phyloP scores from a whole-genome alignment of 306 rosid genomes.

The Rosa persica region DNA sequence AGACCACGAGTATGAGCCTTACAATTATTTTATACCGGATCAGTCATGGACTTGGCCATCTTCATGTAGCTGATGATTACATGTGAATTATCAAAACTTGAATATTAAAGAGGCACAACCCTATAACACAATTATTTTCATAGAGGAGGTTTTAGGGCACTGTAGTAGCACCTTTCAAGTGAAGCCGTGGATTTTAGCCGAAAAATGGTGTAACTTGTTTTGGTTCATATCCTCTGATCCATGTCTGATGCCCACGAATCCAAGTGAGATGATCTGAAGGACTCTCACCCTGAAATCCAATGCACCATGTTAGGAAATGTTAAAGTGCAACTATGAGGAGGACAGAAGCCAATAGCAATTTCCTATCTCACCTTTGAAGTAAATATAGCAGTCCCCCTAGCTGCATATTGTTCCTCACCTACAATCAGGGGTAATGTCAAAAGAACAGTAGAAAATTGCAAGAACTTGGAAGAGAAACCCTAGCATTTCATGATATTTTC shows the following conservation, averaged over 20 bases:
- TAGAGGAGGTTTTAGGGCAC: constrained; percentile 19
- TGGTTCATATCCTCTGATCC: constrained; percentile 36
- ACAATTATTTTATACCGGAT: constrained; percentile 1
- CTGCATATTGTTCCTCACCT: constrained; percentile 37
- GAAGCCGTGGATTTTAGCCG: constrained; percentile 30
- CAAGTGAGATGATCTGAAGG: constrained; percentile 41
- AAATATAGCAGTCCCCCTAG: constrained; percentile 31
- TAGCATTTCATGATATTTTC: not conserved
- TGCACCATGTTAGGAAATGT: constrained; percentile 17
- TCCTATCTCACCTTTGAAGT: constrained; percentile 37
- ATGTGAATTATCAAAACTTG: constrained; percentile 7
- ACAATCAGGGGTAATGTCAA: constrained; percentile 3
- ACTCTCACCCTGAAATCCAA: constrained; percentile 49
- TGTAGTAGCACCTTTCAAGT: constrained; percentile 7
- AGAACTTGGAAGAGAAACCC: not conserved
- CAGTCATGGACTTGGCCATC: not conserved
- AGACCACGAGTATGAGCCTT: not conserved
- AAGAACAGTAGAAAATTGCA: not conserved
- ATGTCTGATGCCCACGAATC: constrained; percentile 68
- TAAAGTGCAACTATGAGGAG: not conserved
- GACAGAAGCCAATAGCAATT: not conserved
- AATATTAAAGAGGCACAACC: not conserved
- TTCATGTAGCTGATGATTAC: not conserved
- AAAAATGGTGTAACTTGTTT: constrained; percentile 36
- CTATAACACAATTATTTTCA: constrained; percentile 33